Evolutionary conservation across 1,284 basidiomycete species (phyloP).

Genomic region (Austropuccinia psidii): DNA sequence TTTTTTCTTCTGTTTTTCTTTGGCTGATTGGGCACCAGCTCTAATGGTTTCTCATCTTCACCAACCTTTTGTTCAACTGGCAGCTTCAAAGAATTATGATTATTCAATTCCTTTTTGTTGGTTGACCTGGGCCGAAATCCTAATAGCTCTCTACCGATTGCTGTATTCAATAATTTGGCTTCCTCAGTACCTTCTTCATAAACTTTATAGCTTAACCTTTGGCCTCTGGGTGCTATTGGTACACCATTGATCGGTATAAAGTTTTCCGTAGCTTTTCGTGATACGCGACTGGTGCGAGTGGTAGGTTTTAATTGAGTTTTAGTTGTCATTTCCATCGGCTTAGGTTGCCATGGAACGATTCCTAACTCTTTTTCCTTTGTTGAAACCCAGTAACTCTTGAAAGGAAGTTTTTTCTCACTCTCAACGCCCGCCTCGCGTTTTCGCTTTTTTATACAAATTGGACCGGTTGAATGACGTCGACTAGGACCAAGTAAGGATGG

Average conservation of each 20-base stretch:
- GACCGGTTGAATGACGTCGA: neutral
- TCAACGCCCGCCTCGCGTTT: neutral
- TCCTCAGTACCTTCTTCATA: slow-evolving; percentile 5
- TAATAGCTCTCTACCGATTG: slow-evolving; percentile 25
- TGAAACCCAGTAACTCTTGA: slow-evolving; percentile 21
- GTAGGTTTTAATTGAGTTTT: neutral
- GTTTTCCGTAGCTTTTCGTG: slow-evolving; percentile 13
- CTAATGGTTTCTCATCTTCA: too few species aligned
- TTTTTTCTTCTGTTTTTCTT: too few species aligned
- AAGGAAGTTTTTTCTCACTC: neutral
- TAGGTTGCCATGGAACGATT: slow-evolving; percentile 12
- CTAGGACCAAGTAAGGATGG: slow-evolving; percentile 18
- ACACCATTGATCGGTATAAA: neutral
- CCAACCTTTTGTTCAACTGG: too few species aligned
- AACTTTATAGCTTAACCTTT: slow-evolving; percentile 19
- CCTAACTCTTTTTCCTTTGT: slow-evolving; percentile 28
- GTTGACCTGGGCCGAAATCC: slow-evolving; percentile 10
- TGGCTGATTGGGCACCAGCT: too few species aligned
- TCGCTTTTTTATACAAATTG: neutral
- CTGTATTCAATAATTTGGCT: neutral
- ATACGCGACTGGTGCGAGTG: neutral
- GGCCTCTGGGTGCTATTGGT: slow-evolving; percentile 7
- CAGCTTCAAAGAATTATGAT: too few species aligned
- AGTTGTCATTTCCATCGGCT: neutral
- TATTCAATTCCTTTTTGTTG: slow-evolving; percentile 9